These are phyloP conservation scores for Tolypocladium guangdongense DNA, from an alignment of 2,329 filamentous ascomycete species.

Conservation along the genomic window DNA sequence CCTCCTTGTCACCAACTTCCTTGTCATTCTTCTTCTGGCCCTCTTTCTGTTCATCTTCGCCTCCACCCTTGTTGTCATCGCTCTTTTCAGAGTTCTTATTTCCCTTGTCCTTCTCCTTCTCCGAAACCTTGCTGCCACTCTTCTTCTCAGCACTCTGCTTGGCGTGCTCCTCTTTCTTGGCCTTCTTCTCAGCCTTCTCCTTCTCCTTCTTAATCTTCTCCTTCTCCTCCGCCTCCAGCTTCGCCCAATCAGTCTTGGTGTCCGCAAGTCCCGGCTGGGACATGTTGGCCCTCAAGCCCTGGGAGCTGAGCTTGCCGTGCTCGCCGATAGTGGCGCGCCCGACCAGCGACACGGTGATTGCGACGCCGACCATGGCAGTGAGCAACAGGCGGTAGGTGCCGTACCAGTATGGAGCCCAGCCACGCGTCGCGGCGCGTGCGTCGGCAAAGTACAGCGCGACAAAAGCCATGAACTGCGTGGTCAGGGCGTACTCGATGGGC, in stretches of 20 bases:
- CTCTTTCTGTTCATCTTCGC: slow-evolving; percentile 7
- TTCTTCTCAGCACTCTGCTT: too few species aligned
- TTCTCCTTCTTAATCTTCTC: slow-evolving; percentile 24
- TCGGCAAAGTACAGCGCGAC: slow-evolving; percentile 80
- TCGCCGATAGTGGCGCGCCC: slow-evolving; percentile 65
- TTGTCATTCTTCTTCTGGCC: slow-evolving; percentile 10
- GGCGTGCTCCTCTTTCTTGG: slow-evolving; percentile 21
- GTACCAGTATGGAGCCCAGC: slow-evolving; percentile 82
- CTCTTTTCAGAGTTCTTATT: slow-evolving; percentile 8
- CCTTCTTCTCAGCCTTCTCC: slow-evolving; percentile 25
- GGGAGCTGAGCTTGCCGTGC: slow-evolving; percentile 15
- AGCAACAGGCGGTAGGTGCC: slow-evolving; percentile 82
- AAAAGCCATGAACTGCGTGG: slow-evolving; percentile 77
- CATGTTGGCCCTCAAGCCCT: slow-evolving; percentile 27
- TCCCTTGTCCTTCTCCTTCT: too few species aligned
- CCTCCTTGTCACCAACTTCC: slow-evolving; percentile 10
- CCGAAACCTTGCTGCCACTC: too few species aligned
- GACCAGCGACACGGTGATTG: slow-evolving; percentile 71
- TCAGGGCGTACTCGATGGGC: slow-evolving; percentile 75
- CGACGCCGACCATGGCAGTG: slow-evolving; percentile 76
- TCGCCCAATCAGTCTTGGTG: slow-evolving; percentile 32
- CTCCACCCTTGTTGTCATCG: slow-evolving; percentile 3
- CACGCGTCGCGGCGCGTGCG: slow-evolving; percentile 56
- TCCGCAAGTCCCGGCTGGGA: slow-evolving; percentile 21
- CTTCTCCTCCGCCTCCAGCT: slow-evolving; percentile 31